Evolutionary conservation across 805 yeast species (phyloP).

Genomic region (Ogataea ganodermae): DNA sequence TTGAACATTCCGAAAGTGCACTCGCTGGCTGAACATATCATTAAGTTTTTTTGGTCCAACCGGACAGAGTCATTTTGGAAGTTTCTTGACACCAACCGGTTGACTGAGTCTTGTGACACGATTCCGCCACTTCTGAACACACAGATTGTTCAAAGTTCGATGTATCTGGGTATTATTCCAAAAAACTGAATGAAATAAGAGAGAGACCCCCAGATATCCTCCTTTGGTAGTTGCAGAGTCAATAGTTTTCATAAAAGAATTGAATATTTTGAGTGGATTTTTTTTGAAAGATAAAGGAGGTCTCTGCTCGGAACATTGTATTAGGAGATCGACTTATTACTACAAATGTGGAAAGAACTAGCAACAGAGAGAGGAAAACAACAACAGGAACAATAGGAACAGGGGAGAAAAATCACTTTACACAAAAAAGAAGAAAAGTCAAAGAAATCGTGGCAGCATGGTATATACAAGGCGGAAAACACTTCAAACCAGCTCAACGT

Average conservation of each 20-base stretch:
- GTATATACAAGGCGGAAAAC: not conserved
- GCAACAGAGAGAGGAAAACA: not conserved
- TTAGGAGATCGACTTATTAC: constrained; percentile 7
- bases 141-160: constrained; percentile 24
- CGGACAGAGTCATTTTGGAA: constrained; percentile 26
- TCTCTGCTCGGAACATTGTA: constrained; percentile 1
- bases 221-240: not conserved
- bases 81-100: constrained; percentile 22
- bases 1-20: constrained; percentile 25
- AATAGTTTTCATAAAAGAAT: not conserved
- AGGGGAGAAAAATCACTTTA: not conserved
- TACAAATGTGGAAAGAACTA: constrained; percentile 2
- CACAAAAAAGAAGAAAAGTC: not conserved
- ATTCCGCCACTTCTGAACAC: constrained; percentile 19
- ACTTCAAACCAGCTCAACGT: constrained; percentile 73
- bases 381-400: no score
- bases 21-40: constrained; percentile 33
- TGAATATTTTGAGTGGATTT: not conserved
- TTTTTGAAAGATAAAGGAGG: not conserved
- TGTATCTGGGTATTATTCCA: constrained; percentile 23
- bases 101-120: not conserved
- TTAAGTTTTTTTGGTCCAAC: constrained; percentile 34
- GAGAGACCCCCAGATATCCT: no score
- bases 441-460: not conserved
- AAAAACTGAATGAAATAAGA: constrained; percentile 12